A percentile compares a stretch with the other conserved stretches of the same genome.
Conservation (phyloP, 169 alveolate genomes). For the Perkinsus marinus region DNA sequence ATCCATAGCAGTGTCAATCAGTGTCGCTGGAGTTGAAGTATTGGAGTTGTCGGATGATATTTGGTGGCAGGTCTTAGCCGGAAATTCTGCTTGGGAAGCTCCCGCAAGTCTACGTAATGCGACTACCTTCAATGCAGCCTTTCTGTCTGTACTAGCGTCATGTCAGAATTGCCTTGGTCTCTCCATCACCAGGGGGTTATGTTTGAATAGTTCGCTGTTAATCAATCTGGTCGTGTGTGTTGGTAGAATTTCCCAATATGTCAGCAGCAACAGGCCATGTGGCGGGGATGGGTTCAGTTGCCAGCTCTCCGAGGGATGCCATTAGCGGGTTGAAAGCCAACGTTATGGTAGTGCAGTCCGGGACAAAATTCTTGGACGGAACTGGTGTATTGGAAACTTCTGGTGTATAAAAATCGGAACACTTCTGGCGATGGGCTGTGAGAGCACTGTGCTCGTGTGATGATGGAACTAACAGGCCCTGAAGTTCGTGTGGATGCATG, state of each 20-base stretch:
- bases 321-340: neutral
- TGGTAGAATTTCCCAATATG: neutral
- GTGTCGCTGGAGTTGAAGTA: too few relatives aligned
- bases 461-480: too few relatives aligned
- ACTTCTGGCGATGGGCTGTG: too few relatives aligned
- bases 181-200: neutral
- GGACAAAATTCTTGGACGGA: too few relatives aligned
- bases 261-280: neutral
- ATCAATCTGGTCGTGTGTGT: neutral
- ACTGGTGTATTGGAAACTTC: too few relatives aligned
- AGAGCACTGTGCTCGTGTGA: too few relatives aligned
- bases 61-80: neutral
- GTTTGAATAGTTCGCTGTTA: neutral
- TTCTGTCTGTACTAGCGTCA: neutral
- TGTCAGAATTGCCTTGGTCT: neutral
- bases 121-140: neutral
- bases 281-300: neutral
- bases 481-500: too few relatives aligned
- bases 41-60: neutral
- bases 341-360: neutral
- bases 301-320: neutral
- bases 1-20: too few relatives aligned
- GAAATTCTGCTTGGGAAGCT: neutral
- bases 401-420: too few relatives aligned
- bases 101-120: too few relatives aligned